Evolutionary conservation across 768 basidiomycete species (phyloP).

Genomic region (Russula earlei): DNA sequence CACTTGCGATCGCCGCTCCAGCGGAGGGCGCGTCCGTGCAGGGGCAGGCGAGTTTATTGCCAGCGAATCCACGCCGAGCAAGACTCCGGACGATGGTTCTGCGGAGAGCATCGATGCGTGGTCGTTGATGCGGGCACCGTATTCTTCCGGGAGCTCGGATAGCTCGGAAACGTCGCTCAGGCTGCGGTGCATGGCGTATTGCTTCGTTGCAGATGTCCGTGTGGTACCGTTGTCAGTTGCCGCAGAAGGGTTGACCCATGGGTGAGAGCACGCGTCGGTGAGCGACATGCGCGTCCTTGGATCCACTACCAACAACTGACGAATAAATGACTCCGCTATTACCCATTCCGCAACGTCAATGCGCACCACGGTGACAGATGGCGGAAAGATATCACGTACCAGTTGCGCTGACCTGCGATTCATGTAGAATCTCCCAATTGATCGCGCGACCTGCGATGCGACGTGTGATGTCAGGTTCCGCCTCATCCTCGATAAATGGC

Average conservation of each 20-base stretch:
- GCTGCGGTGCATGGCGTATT: not conserved
- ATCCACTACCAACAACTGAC: constrained; percentile 50
- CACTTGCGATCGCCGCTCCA: constrained; percentile 17
- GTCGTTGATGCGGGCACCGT: not conserved
- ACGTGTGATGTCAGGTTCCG: not conserved
- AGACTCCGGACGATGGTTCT: not conserved
- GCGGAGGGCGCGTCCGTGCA: not conserved
- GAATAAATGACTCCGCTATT: constrained; percentile 59
- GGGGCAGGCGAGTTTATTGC: not conserved
- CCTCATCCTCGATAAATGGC: constrained; percentile 12
- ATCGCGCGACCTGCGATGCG: constrained; percentile 17
- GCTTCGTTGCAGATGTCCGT: not conserved
- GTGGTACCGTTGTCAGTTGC: not conserved
- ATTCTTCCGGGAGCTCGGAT: not conserved
- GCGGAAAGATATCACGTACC: constrained; percentile 32
- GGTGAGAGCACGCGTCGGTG: constrained; percentile 55
- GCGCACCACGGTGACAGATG: not conserved
- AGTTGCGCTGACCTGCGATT: constrained; percentile 25
- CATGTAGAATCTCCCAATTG: constrained; percentile 2
- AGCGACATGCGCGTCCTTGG: constrained; percentile 66
- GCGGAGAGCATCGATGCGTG: constrained; percentile 17
- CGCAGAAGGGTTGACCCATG: constrained; percentile 49
- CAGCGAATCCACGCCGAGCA: constrained; percentile 8
- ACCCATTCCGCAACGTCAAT: constrained; percentile 4
- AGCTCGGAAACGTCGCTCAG: constrained; percentile 10